A percentile compares a stretch with the other conserved stretches of the same genome.
Evolutionary conservation across 2,329 filamentous ascomycete genomes (phyloP).

Genomic region (Diaporthe eres): DNA sequence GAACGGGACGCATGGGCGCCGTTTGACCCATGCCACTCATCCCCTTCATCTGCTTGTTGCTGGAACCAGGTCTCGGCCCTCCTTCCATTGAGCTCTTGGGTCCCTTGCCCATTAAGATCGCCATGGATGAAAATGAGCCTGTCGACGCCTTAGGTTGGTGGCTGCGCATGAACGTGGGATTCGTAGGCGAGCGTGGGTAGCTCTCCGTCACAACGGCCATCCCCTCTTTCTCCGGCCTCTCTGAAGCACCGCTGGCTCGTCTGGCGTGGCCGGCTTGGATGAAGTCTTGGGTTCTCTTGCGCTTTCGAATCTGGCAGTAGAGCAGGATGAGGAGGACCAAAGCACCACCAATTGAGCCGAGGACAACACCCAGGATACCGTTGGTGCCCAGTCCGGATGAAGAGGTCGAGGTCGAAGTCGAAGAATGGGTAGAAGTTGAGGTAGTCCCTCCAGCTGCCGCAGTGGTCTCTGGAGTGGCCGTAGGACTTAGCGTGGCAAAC

Average conservation of each 20-base stretch:
- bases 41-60: slow-evolving; percentile 75
- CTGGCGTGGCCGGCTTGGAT: slow-evolving; percentile 61
- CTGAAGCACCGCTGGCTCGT: slow-evolving; percentile 57
- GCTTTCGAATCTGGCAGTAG: slow-evolving; percentile 77
- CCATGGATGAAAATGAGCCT: slow-evolving; percentile 74
- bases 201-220: slow-evolving; percentile 63
- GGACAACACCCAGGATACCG: slow-evolving; percentile 82
- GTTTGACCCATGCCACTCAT: slow-evolving; percentile 60
- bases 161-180: slow-evolving; percentile 59
- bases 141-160: slow-evolving; percentile 68
- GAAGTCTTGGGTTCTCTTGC: slow-evolving; percentile 68
- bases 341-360: slow-evolving; percentile 85
- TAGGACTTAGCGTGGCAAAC: slow-evolving; percentile 41
- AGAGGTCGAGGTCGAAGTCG: slow-evolving; percentile 47
- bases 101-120: slow-evolving; percentile 74
- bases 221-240: slow-evolving; percentile 69
- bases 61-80: slow-evolving; percentile 45
- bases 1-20: slow-evolving; percentile 36
- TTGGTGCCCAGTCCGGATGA: slow-evolving; percentile 54
- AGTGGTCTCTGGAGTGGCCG: slow-evolving; percentile 47
- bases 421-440: slow-evolving; percentile 43
- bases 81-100: slow-evolving; percentile 33
- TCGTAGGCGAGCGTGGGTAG: slow-evolving; percentile 51
- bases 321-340: slow-evolving; percentile 78
- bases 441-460: slow-evolving; percentile 45